Base-by-base conservation (phyloP, 1,284 basidiomycete species). In the Ustilago shanxiensis region DNA sequence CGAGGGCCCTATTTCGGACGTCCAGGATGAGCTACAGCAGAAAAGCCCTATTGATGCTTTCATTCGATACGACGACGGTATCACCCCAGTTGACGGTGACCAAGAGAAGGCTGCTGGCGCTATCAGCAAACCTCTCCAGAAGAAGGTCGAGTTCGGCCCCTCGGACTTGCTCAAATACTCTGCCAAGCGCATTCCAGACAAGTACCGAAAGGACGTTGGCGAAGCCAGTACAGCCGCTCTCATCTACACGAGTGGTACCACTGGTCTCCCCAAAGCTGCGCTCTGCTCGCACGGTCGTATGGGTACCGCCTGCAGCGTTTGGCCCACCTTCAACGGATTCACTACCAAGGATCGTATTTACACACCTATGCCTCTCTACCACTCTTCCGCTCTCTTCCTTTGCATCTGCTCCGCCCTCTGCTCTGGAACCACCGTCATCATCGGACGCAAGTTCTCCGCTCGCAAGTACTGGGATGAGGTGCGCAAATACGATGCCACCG, bases 401-500 rank as follows among this genome's bases (percentile, higher is more conserved):
- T 85, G 85, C 62, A 72, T 87, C 60, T 81, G 72, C 41, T 73
- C 80, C 14, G 67, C 78, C 16, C 79, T 84, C 71, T 72, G 71
- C 53, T 71, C 77, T 4, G 77, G 79, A 18, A 70, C 76, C 28
- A 83, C 82, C n/a, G 84, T 87, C 65, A 83, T 86, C 74, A 86
- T 87, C 65, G 86, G 86, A 0, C 81, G 86, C 53, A 86, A 85
- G 65, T 87, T 87, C 72, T 81, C 78, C n/a, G 86, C 86, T 1
- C 66, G 79, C 11, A 68, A 72, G 28, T 87, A 82, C 77, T 87
- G 85, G 84, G 69, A 80, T 10, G 86, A 86, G 39, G 86, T 85
- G 47, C 74, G 83, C 51, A 66, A 71, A 51, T 59, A 77, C 72
- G 70, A 85, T 59, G 86, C 86, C 1, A 86, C 83, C 54, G 83